Base-by-base conservation (phyloP, 805 yeast genomes). In the Blastobotrys attinorum region DNA sequence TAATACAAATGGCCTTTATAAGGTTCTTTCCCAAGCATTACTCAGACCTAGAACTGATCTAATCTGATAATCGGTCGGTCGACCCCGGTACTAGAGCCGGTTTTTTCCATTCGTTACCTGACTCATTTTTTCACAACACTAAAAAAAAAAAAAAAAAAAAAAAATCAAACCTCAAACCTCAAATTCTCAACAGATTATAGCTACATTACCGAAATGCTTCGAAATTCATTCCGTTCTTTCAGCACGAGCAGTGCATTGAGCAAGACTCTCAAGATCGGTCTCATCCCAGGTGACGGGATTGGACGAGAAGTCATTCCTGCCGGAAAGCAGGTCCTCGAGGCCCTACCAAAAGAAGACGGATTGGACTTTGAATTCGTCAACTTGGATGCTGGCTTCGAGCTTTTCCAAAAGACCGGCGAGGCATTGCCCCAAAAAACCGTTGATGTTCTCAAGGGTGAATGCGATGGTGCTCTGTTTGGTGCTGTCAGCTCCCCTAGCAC, bases 251-350 rank as follows among this genome's bases (percentile, higher is more conserved):
- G 22, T 15, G 20, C 10, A 22, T 4, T 32, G 21, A 15, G 18
- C 7, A 32, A 32, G 36, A 32, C 36, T 11, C 39, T 37, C 39
- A 37, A 21, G 34, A 51, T 53, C 35, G 56, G 56, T 47, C 74
- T 92, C 60, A 89, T 92, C 55, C 96, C 98, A 42, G 98, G 98
- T 62, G 98, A 92, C 64, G 98, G 98, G 53, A 92, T 92, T 55
- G 98, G 98, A 44, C 79, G 83, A 59, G 98, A 92, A 68, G 98
- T 92, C 38, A 89, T 92, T 48, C 98, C 98, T 49, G 67, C 97
- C 36, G 98, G 98, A 56, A 77, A 78, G 55, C 84, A 85, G 51
- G 77, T 92, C 23, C 73, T 92, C 55, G 90, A 90, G 66, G 81
- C 79, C 49, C 75, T 92, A 46, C 88, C 90, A 36, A 66, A 82